These are phyloP conservation scores for Gossypium herbaceum DNA, from an alignment of 345 rosid genomes.

Conservation along the genomic window DNA sequence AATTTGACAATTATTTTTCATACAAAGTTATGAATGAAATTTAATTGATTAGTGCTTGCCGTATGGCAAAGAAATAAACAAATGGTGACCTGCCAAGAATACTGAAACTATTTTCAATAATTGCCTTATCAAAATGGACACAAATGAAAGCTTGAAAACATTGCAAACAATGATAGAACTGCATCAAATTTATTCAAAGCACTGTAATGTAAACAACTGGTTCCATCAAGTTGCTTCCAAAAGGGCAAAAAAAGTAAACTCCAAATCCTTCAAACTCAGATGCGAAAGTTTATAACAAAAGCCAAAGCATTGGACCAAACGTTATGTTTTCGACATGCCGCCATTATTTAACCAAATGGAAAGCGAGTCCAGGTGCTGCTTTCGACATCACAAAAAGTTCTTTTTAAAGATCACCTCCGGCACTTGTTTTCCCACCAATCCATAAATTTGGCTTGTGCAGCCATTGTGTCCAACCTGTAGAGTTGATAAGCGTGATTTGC, in stretches of 20 bases:
- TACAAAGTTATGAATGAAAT: not conserved
- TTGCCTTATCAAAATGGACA: not conserved
- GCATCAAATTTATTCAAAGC: not conserved
- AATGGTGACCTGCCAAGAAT: not conserved
- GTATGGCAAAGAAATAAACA: no score
- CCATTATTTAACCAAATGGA: conserved; percentile 1
- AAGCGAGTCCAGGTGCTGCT: conserved; percentile 1
- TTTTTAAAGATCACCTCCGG: conserved; percentile 26
- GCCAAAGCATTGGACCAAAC: not conserved
- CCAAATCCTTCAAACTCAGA: not conserved
- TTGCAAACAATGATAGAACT: not conserved
- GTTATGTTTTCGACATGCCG: not conserved
- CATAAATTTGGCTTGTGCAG: conserved; percentile 45
- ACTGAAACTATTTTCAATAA: not conserved
- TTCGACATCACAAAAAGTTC: conserved; percentile 15
- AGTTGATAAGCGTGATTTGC: conserved; percentile 73
- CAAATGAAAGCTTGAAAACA: not conserved
- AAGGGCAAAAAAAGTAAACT: not conserved
- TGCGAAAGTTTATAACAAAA: not conserved
- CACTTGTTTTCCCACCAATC: conserved; percentile 75
- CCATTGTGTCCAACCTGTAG: conserved; percentile 81
- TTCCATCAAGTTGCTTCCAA: not conserved
- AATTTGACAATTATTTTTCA: no score
- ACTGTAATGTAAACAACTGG: not conserved
- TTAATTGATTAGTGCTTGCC: no score